These are phyloP conservation scores for Luzula sylvatica DNA, from an alignment of 176 grass and related monocot genomes.

Conservation along the genomic window DNA sequence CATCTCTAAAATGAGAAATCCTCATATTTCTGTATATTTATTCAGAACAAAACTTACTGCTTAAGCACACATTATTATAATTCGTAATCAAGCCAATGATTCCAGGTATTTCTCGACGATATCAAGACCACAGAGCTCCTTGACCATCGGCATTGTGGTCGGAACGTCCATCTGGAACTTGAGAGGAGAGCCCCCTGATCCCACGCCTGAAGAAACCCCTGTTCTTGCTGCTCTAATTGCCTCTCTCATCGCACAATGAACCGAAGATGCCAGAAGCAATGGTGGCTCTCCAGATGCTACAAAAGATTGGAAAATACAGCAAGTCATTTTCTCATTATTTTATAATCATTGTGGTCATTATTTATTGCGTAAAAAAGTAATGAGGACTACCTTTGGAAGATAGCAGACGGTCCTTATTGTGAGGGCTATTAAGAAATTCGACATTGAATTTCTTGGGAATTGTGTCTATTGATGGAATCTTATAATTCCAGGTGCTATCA, in stretches of 20 bases:
- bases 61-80: background rate
- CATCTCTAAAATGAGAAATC: too few species aligned
- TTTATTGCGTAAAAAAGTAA: background rate
- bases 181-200: conserved; percentile 8
- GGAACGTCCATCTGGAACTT: conserved; percentile 76
- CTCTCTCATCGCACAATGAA: conserved; percentile 88
- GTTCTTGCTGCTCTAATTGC: conserved; percentile 61
- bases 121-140: conserved; percentile 84
- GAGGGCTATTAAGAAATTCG: conserved; percentile 51
- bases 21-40: too few species aligned
- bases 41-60: background rate
- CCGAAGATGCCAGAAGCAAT: conserved; percentile 66
- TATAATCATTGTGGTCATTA: background rate
- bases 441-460: conserved; percentile 76
- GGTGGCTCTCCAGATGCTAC: conserved; percentile 87
- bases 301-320: background rate
- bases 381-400: conserved; percentile 57
- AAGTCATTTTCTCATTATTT: background rate
- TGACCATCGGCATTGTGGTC: conserved; percentile 71
- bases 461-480: conserved; percentile 68
- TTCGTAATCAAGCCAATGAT: conserved; percentile 16
- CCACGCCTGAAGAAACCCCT: conserved; percentile 24
- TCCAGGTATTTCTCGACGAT: conserved; percentile 72
- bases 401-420: conserved; percentile 48
- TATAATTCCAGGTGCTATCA: conserved; percentile 85